phyloP scores from a whole-genome alignment of 805 yeast species.

The Osmozyma mogii region DNA sequence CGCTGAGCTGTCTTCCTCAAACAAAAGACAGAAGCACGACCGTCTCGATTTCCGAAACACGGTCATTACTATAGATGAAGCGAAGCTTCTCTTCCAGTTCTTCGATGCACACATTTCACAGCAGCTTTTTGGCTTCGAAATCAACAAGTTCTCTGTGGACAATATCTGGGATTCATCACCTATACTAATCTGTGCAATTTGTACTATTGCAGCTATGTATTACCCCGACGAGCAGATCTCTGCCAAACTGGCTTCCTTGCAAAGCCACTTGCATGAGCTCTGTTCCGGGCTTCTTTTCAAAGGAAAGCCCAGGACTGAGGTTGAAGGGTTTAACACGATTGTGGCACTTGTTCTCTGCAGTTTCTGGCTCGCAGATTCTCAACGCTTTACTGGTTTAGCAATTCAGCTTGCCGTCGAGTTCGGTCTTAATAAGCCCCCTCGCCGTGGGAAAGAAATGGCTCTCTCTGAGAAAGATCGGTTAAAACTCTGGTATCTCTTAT shows the following conservation, averaged over 20 bases:
- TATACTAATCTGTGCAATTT: constrained; percentile 48
- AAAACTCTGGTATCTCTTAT: constrained; percentile 60
- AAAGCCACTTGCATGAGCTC: constrained; percentile 23
- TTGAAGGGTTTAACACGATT: constrained; percentile 51
- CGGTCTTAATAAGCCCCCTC: constrained; percentile 31
- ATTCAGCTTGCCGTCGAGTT: constrained; percentile 55
- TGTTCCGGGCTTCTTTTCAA: constrained; percentile 27
- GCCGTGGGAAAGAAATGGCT: constrained; percentile 3
- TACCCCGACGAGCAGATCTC: constrained; percentile 35
- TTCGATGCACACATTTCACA: constrained; percentile 52
- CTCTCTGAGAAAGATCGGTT: constrained; percentile 36
- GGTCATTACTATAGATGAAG: constrained; percentile 30
- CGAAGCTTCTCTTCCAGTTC: constrained; percentile 40
- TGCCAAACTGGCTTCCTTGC: constrained; percentile 20
- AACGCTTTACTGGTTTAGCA: constrained; percentile 60
- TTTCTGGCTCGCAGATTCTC: constrained; percentile 60
- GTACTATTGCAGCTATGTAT: constrained; percentile 56
- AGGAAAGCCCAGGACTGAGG: constrained; percentile 34
- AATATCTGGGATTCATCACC: constrained; percentile 50
- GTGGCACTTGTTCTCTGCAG: constrained; percentile 58
- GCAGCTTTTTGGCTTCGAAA: constrained; percentile 59
- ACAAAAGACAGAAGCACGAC: neutral
- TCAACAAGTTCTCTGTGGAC: constrained; percentile 41
- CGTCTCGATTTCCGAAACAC: constrained; percentile 34
- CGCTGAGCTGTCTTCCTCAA: too few species aligned